Base-by-base conservation (phyloP, 2,329 filamentous ascomycete species). In the Colletotrichum filicis region DNA sequence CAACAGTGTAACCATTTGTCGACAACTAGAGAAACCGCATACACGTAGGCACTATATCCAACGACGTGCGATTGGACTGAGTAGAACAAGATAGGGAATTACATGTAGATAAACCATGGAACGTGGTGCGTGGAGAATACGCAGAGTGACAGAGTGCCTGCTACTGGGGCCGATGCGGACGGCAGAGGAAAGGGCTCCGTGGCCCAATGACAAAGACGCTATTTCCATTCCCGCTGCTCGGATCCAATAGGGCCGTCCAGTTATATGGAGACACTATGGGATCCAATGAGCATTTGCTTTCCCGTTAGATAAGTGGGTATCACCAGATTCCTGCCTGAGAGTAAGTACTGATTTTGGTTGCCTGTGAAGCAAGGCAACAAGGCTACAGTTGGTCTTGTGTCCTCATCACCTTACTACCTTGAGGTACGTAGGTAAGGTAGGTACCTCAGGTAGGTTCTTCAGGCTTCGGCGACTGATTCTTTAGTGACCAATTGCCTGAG, bases 131-230 rank as follows among this genome's bases (percentile, higher is more conserved):
- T 30, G 37, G 42, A 49, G 42, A 49, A 49, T 49, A 42, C 32
- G 32, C 19, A 49, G 42, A 49, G 42, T 35, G 32, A 35, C 32
- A 35, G 32, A 49, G 42, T 49, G 19, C 42, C 19, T 19, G 16
- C 19, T n/a, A 49, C 11, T 49, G 42, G 42, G 42, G 42, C 42
- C 19, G 42, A 49, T n/a, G 42, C 16, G 37, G 37, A 42, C 37
- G 52, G n/a, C 32, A 30, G 42, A 57, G 52, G n/a, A 32, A 53
- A 53, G n/a, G 30, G 19, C 32, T 12, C 24, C 32, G 22, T 19
- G 68, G 30, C 37, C 71, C 71, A 74, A 74, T 74, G 62, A 71
- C 53, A 68, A 59, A 37, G 67, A 58, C 16, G 22, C 9, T 55
- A 72, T 67, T 72, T 67, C 37, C 57, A 72, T 61, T 63, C 26